Evolutionary conservation across 2,329 filamentous ascomycete species (phyloP), one percentile per base, ranked within the genome.

Genomic region (Exophiala aquamarina): DNA sequence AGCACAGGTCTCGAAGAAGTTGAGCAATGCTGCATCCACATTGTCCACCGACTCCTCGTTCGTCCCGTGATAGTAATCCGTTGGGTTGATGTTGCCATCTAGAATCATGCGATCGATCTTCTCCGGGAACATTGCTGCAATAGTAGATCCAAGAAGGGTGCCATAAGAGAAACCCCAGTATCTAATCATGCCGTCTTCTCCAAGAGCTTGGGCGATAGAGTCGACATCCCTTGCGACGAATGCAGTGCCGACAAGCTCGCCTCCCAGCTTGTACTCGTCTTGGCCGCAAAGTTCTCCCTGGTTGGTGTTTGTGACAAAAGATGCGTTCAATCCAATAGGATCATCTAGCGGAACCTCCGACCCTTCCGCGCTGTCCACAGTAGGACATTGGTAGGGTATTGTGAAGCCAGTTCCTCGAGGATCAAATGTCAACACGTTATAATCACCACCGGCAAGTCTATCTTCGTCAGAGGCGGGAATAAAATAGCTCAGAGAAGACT

Each of bases 1-100:
- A 11, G 64, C 53, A 0, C 75, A 75, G n/a, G 72, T 77, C 32
- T 67, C 62, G 56, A 74, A 69, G 57, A 81, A 84, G 29, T 73
- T 69, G 14, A 65, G 62, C 54, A 76, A 78, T 41, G 83, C 81
- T 13, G 66, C 70, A 1, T 70, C 63, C 18, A 36, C 28, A 15
- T 44, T 23, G 33, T 10, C 21, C 2, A 44, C 33, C 3, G 42
- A 15, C 17, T 32, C 31, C 31, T 39, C 17, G 8, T 37, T 37
- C 10, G 23, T 11, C 52, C 61, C 35, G 17, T 37, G 39, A 31
- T 49, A 42, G 19, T 49, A 52, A 20, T 49, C 45, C 7, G 41
- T 34, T 3, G 49, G 49, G 32, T 52, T 49, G n/a, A 52, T 34
- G 29, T 49, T 49, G 11, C 49, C 45, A 47, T 70, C 67, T n/a